Evolutionary conservation across 768 basidiomycete species (phyloP).

Genomic region (Phanerochaete carnosa): DNA sequence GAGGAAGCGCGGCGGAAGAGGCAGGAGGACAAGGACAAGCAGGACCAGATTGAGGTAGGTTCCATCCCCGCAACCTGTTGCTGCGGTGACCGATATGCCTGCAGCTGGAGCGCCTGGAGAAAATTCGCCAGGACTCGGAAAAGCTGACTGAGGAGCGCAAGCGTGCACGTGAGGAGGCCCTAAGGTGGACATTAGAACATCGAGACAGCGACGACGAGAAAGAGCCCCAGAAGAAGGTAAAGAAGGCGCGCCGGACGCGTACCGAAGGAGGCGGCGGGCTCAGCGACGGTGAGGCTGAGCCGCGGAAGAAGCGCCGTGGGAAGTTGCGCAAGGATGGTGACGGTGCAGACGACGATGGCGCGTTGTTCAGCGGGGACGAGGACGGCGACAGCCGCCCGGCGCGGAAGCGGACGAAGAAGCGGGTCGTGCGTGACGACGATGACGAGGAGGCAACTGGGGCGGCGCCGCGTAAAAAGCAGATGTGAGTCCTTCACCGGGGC

Average conservation of each 20-base stretch:
- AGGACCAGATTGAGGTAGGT: slow-evolving; percentile 64
- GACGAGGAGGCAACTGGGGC: slow-evolving; percentile 49
- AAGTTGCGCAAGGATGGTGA: slow-evolving; percentile 58
- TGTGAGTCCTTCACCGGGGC: slow-evolving; percentile 40
- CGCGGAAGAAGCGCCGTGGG: slow-evolving; percentile 66
- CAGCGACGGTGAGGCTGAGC: slow-evolving; percentile 35
- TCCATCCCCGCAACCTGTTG: not conserved
- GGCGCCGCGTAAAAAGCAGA: slow-evolving; percentile 73
- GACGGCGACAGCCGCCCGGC: slow-evolving; percentile 53
- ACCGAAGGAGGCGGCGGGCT: slow-evolving; percentile 43
- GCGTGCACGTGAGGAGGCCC: slow-evolving; percentile 71
- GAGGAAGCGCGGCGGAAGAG: slow-evolving; percentile 75
- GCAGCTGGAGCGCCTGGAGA: slow-evolving; percentile 61
- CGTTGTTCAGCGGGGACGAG: slow-evolving; percentile 72
- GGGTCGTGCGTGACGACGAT: slow-evolving; percentile 73
- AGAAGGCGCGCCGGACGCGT: slow-evolving; percentile 48
- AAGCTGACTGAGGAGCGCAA: slow-evolving; percentile 79
- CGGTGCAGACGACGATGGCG: slow-evolving; percentile 59
- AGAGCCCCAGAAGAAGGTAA: slow-evolving; percentile 48
- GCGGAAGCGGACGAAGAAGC: slow-evolving; percentile 57
- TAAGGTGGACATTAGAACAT: slow-evolving; percentile 71
- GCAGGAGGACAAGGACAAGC: slow-evolving; percentile 72
- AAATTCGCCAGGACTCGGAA: slow-evolving; percentile 66
- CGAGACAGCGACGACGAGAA: slow-evolving; percentile 77
- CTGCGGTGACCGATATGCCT: not conserved